Conservation (phyloP, 139 green algal species). For the Tetraselmis striata region DNA sequence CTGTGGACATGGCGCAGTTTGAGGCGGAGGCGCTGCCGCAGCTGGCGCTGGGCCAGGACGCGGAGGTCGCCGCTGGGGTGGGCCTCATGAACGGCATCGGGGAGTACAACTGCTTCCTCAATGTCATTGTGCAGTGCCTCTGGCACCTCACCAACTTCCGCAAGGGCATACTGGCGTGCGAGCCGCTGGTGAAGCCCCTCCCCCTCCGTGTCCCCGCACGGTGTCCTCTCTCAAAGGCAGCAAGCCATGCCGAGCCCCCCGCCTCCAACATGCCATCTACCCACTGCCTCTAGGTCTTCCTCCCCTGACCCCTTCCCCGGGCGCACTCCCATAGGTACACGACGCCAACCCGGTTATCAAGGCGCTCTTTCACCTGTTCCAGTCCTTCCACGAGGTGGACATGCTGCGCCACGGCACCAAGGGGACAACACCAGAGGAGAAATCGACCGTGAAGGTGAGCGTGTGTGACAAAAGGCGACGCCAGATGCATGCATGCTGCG, state of each 20-base stretch:
- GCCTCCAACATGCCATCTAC: too few relatives aligned
- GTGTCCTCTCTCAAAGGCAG: too few relatives aligned
- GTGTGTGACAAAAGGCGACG: too few relatives aligned
- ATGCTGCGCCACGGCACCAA: too few relatives aligned
- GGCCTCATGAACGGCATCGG: conserved; percentile 15
- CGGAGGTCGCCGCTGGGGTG: background rate
- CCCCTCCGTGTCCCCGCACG: background rate
- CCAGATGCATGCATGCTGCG: too few relatives aligned
- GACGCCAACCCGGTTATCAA: background rate
- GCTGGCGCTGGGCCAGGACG: background rate
- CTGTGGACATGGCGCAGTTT: background rate
- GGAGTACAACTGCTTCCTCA: conserved; percentile 76
- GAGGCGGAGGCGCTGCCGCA: background rate
- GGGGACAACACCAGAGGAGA: too few relatives aligned
- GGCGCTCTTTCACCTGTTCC: conserved; percentile 3
- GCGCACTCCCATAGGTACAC: too few relatives aligned
- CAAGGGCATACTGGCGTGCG: conserved; percentile 29
- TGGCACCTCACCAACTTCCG: conserved; percentile 59
- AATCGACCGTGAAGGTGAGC: too few relatives aligned
- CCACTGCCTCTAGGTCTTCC: background rate
- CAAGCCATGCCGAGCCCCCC: too few relatives aligned
- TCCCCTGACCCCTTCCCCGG: too few relatives aligned
- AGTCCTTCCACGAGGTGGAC: background rate
- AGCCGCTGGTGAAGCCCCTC: background rate
- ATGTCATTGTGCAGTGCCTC: conserved; percentile 63